Evolutionary conservation across 2,329 filamentous ascomycete species (phyloP), one percentile per base, ranked within the genome.

Genomic region (Fusarium euwallaceae): DNA sequence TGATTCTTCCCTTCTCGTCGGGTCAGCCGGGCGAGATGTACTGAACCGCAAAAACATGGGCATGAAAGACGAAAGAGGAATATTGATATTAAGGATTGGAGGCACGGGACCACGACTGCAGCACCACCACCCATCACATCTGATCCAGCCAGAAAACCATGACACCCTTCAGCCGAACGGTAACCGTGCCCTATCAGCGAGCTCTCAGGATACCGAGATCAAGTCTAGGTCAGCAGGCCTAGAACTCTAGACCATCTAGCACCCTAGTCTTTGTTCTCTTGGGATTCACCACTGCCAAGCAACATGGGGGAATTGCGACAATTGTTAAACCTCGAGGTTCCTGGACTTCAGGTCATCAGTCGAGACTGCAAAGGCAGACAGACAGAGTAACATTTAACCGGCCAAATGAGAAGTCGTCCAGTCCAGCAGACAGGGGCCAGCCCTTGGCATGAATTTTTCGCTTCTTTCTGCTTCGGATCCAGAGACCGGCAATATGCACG

Each of bases 301-400:
- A 53, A 41, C 48, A 65, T 70, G 45, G 62, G 61, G 61, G 63
- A 65, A 55, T 68, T 62, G 58, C 62, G 58, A 65, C 59, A 56
- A 39, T 53, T 27, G 10, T 20, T 20, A 39, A 36, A 24, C 32
- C 34, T 55, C 20, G 29, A 48, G n/a, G 51, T 29, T 34, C 17
- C 51, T 65, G 24, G 62, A 53, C 63, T 60, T 73, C 62, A 37
- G 55, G 55, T 51, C 66, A 67, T 56, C n/a, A 58, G 63, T 43
- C 62, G 61, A 66, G 61, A 55, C 62, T 67, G 65, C 12, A 6
- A 59, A 41, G 63, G 41, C 45, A 68, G 55, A 53, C 45, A 68
- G 55, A 53, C 53, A 51, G 36, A 37, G 64, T 61, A n/a, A 29
- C 51, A 37, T 72, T 74, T 78, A 77, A 56, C 76, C 76, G 76